Percentiles rank a stretch among this genome's conserved stretches.
These are phyloP conservation scores for Venturia nashicola DNA, from an alignment of 2,329 filamentous ascomycete genomes.

Conservation along the genomic window DNA sequence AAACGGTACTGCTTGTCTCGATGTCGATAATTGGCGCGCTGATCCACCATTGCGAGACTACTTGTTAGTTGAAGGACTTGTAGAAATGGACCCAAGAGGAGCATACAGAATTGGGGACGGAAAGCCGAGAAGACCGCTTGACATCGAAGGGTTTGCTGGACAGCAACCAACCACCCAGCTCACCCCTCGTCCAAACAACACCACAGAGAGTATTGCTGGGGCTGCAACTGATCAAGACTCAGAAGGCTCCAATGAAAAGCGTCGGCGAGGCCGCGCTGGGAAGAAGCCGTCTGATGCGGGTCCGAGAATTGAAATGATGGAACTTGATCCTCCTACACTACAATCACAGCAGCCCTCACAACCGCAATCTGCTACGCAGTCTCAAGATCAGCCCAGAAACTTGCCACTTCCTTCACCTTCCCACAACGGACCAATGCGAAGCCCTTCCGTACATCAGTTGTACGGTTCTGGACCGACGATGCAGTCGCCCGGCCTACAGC, in stretches of 20 bases:
- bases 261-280: constrained; percentile 7
- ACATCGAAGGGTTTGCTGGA: constrained; percentile 9
- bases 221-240: constrained; percentile 3
- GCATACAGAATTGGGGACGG: constrained; percentile 9
- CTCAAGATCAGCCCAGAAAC: constrained; percentile 1
- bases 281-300: constrained; percentile 7
- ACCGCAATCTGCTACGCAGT: not conserved
- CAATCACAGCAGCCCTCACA: not conserved
- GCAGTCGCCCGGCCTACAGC: not conserved
- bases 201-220: not conserved
- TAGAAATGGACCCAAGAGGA: constrained; percentile 14
- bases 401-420: not conserved
- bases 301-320: constrained; percentile 5
- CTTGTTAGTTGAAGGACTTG: constrained; percentile 26
- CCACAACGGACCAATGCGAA: not conserved
- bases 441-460: not conserved
- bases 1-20: constrained; percentile 14
- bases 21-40: constrained; percentile 6
- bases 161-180: constrained; percentile 8
- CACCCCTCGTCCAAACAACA: constrained; percentile 2
- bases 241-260: constrained; percentile 7
- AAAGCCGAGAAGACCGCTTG: constrained; percentile 6
- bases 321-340: constrained; percentile 1
- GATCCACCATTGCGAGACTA: constrained; percentile 23
- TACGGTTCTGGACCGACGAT: not conserved